A percentile compares a stretch with the other conserved stretches of the same genome.
These are phyloP conservation scores for Rhodamnia argentea DNA, from an alignment of 345 rosid genomes.

Conservation along the genomic window DNA sequence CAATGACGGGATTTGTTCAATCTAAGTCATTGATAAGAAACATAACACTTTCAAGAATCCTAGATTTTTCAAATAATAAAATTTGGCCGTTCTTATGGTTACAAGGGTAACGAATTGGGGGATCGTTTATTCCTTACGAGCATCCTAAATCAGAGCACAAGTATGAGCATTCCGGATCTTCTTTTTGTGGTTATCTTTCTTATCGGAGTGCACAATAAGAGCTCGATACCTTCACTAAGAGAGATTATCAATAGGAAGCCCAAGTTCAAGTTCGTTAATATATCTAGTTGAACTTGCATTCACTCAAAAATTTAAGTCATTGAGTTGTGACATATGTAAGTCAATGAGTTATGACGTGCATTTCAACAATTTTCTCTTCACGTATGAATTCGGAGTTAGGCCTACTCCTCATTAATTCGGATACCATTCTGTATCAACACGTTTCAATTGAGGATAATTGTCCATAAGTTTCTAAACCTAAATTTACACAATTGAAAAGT, in stretches of 20 bases:
- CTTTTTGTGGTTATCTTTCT: background rate
- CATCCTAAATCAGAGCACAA: background rate
- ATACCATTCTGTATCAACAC: background rate
- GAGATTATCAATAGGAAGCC: background rate
- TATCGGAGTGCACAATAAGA: background rate
- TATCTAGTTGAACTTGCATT: background rate
- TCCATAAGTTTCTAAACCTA: no score
- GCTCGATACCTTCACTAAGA: accelerated
- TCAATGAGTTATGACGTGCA: no score
- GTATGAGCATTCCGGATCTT: background rate
- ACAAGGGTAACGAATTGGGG: background rate
- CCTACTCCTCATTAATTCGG: background rate
- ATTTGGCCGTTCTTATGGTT: background rate
- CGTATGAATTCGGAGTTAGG: background rate
- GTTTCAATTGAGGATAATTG: background rate
- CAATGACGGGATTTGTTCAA: background rate
- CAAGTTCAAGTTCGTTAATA: accelerated
- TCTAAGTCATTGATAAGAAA: background rate
- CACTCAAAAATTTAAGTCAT: background rate
- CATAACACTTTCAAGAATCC: background rate
- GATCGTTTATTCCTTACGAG: background rate
- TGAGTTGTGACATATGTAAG: background rate
- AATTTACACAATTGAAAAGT: no score
- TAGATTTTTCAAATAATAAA: background rate
- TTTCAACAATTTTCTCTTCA: background rate